Conservation (phyloP, 2,329 filamentous ascomycete genomes). For the Cordyceps javanica region DNA sequence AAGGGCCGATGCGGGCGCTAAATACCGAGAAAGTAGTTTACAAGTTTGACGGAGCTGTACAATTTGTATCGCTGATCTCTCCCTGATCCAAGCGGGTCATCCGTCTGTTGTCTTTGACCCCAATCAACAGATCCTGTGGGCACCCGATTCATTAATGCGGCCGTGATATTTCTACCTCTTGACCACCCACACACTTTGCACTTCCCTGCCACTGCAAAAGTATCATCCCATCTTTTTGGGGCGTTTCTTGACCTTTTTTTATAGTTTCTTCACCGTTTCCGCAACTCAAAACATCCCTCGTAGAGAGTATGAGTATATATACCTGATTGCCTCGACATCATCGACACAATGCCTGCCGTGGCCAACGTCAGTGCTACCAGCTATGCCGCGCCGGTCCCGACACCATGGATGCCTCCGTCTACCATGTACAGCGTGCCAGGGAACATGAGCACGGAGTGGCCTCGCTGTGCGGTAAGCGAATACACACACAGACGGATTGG, state of each 20-base stretch:
- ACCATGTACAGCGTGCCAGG: neutral
- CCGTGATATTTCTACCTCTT: neutral
- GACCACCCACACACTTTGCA: neutral
- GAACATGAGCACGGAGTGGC: neutral
- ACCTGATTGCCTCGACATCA: neutral
- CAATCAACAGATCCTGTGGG: neutral
- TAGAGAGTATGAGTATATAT: neutral
- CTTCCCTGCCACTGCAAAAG: accelerated
- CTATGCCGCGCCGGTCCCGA: neutral
- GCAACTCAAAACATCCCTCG: neutral
- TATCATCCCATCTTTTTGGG: neutral
- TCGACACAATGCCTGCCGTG: neutral
- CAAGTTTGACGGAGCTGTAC: no score
- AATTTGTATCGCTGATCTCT: neutral
- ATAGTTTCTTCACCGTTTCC: neutral
- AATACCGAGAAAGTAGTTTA: no score
- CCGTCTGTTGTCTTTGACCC: neutral
- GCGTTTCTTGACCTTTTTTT: neutral
- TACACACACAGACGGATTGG: no score
- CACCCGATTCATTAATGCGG: neutral
- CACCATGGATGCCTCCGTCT: neutral
- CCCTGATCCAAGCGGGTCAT: neutral
- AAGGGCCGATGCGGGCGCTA: no score
- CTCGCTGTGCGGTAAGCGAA: neutral
- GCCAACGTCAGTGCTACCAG: neutral